Evolutionary conservation across 108 stramenopile species (phyloP).

Genomic region (Fragilariopsis cylindrus): DNA sequence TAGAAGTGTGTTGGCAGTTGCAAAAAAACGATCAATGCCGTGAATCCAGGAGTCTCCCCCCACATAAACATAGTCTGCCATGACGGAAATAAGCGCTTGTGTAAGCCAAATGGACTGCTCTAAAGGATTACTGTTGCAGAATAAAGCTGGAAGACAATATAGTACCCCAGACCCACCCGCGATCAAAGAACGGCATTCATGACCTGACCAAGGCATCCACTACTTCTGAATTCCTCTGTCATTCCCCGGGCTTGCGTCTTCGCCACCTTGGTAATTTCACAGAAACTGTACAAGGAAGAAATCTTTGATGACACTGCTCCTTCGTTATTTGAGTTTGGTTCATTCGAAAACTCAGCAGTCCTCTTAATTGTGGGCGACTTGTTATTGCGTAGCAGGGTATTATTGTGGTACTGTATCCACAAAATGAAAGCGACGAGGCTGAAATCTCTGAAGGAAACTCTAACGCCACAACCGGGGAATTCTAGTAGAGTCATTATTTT

Average conservation of each 20-base stretch:
- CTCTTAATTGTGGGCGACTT: not conserved
- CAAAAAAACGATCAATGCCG: conserved; percentile 30
- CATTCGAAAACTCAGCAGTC: too few species aligned
- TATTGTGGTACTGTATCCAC: not conserved
- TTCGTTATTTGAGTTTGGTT: not conserved
- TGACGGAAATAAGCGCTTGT: conserved; percentile 19
- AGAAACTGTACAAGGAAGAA: not conserved
- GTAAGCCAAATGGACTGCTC: conserved; percentile 24
- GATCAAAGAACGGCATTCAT: conserved; percentile 19
- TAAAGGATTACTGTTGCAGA: conserved; percentile 1
- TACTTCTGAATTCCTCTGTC: conserved; percentile 17
- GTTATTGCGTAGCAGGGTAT: not conserved
- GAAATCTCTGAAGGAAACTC: not conserved
- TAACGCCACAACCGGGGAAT: not conserved
- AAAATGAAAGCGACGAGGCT: not conserved
- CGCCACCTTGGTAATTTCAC: not conserved
- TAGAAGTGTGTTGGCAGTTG: conserved; percentile 2
- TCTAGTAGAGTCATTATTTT: not conserved
- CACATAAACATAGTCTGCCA: conserved; percentile 33
- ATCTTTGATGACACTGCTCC: not conserved
- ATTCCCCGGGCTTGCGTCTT: conserved; percentile 8
- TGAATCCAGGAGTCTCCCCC: conserved; percentile 13
- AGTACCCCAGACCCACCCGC: conserved; percentile 22
- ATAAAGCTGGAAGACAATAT: conserved; percentile 20
- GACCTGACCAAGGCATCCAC: conserved; percentile 27